Percentiles rank a stretch among this genome's conserved stretches.
phyloP scores from a whole-genome alignment of 148 eudicot genomes.

The Gaultheria prostrata region DNA sequence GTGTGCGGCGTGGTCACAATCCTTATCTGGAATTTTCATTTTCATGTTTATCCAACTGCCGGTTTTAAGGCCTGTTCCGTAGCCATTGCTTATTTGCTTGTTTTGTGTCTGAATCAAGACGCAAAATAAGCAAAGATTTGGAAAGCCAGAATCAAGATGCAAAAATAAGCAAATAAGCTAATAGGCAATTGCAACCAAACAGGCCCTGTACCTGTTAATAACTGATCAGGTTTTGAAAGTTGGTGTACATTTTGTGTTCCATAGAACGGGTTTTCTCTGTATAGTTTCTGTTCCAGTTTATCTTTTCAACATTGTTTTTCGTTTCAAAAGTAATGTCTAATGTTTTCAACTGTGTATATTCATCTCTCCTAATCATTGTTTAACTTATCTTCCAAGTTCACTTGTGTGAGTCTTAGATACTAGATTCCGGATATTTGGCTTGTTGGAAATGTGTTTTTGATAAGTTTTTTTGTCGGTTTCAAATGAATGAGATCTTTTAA shows the following conservation, averaged over 20 bases:
- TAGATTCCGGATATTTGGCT: neutral
- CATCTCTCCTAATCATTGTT: neutral
- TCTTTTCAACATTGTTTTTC: neutral
- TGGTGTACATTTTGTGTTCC: neutral
- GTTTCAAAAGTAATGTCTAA: neutral
- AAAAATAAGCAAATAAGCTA: too few species aligned
- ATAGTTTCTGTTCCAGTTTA: neutral
- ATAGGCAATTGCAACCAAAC: neutral
- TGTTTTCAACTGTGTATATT: neutral
- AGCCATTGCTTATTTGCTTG: neutral
- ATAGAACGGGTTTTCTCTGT: neutral
- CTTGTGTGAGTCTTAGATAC: neutral
- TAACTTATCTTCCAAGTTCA: neutral
- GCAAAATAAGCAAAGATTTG: too few species aligned
- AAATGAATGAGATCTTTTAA: neutral
- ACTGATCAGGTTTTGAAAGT: neutral
- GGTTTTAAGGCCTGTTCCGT: neutral
- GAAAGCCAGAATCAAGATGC: too few species aligned
- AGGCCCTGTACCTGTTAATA: neutral
- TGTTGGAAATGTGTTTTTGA: slow-evolving; percentile 6
- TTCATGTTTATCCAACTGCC: neutral
- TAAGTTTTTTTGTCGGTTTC: neutral
- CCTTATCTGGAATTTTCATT: neutral
- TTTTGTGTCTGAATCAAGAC: too few species aligned
- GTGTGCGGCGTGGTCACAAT: neutral